These are phyloP conservation scores for Phymatotrichopsis omnivora DNA, from an alignment of 2,329 filamentous ascomycete species.

Conservation along the genomic window DNA sequence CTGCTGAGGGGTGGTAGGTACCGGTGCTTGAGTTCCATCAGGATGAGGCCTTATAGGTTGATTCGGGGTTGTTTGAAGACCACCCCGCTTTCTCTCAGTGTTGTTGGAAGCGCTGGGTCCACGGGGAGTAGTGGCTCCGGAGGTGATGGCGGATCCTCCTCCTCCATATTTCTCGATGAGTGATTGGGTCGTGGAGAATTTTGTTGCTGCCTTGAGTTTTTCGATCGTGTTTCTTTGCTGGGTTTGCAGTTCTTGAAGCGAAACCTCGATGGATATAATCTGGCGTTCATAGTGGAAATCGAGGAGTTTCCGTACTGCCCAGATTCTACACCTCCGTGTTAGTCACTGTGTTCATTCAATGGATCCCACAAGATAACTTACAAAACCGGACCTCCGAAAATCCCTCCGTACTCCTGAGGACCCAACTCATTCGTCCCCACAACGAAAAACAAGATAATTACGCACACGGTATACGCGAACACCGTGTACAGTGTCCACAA, in stretches of 20 bases:
- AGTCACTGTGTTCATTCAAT: constrained; percentile 14
- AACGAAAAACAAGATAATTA: constrained; percentile 70
- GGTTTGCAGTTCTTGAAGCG: constrained; percentile 63
- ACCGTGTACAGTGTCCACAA: constrained; percentile 84
- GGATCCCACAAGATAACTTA: constrained; percentile 37
- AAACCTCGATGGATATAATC: constrained; percentile 55
- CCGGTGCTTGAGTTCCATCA: constrained; percentile 20
- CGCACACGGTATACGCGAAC: constrained; percentile 81
- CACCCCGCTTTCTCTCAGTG: neutral
- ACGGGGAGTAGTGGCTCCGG: constrained; percentile 47
- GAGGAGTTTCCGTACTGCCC: constrained; percentile 55
- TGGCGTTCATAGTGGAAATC: constrained; percentile 71
- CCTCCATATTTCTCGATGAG: constrained; percentile 90
- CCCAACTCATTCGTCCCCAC: constrained; percentile 75
- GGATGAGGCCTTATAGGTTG: constrained; percentile 1
- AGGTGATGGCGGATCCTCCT: no score
- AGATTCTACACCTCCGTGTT: constrained; percentile 52
- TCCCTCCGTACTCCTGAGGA: constrained; percentile 62
- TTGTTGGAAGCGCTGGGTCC: constrained; percentile 29
- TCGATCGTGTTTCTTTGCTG: constrained; percentile 83
- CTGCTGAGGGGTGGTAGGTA: constrained; percentile 30
- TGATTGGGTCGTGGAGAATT: constrained; percentile 89
- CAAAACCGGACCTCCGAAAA: constrained; percentile 70
- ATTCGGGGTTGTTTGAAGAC: neutral
- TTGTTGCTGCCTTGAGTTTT: constrained; percentile 87